Evolutionary conservation across 2,329 filamentous ascomycete genomes (phyloP).

Genomic region (Xylaria sp.): DNA sequence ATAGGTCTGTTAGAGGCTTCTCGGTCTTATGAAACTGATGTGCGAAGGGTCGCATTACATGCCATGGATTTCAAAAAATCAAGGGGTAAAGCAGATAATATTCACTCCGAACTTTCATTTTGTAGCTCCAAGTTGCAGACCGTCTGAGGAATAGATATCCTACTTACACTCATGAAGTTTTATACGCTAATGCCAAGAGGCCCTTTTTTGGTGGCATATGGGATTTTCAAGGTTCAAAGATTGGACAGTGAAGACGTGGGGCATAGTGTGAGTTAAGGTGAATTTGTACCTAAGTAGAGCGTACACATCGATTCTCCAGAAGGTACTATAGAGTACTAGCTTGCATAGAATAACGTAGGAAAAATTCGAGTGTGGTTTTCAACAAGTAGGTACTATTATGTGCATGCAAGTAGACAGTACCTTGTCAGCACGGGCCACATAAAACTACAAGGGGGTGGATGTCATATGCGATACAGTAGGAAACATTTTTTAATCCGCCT

Average conservation of each 20-base stretch:
- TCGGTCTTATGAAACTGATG: not conserved
- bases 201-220: constrained; percentile 23
- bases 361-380: no score
- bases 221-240: constrained; percentile 28
- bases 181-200: constrained; percentile 3
- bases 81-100: not conserved
- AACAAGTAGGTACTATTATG: not conserved
- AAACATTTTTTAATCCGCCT: constrained; percentile 39
- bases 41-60: not conserved
- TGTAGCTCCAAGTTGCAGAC: no score
- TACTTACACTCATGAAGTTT: constrained; percentile 1
- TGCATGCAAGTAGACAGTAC: not conserved
- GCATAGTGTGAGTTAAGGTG: not conserved
- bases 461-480: constrained; percentile 23
- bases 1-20: not conserved
- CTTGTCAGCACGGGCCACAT: constrained; percentile 34
- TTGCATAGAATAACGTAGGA: not conserved
- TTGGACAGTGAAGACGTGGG: not conserved
- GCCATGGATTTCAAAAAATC: not conserved
- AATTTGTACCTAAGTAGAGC: not conserved
- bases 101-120: not conserved
- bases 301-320: not conserved
- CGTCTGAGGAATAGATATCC: not conserved
- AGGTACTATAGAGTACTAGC: not conserved
- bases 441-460: constrained; percentile 4